Percentiles rank a stretch among this genome's conserved stretches.
Conservation (phyloP, 2,329 filamentous ascomycete genomes). For the Pestalotiopsis sp. region DNA sequence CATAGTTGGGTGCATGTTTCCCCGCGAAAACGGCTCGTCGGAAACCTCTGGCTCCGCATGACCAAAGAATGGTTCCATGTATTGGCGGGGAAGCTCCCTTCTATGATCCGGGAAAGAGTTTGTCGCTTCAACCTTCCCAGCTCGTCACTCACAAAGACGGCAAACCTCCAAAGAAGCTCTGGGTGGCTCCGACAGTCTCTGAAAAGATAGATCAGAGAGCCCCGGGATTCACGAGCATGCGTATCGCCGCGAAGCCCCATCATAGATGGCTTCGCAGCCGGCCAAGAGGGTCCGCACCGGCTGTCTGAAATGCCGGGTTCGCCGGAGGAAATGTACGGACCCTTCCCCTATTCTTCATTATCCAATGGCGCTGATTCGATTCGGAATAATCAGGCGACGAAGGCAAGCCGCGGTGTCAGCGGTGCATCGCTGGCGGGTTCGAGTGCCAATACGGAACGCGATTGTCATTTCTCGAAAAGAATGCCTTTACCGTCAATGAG, state of each 20-base stretch:
- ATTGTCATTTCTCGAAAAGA: conserved; percentile 51
- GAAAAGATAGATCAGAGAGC: background rate
- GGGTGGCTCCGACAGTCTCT: background rate
- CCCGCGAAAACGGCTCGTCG: background rate
- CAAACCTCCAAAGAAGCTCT: background rate
- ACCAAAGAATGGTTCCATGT: background rate
- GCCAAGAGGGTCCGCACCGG: conserved; percentile 41
- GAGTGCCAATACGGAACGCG: conserved; percentile 51
- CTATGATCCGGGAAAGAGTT: background rate
- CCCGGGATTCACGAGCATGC: background rate
- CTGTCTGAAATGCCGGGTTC: conserved; percentile 50
- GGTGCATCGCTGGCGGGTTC: conserved; percentile 47
- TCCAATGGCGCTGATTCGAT: background rate
- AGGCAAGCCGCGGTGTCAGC: conserved; percentile 49
- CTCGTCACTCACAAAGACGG: background rate
- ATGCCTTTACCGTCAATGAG: conserved; percentile 41
- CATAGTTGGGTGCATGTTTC: background rate
- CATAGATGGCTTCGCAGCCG: conserved; percentile 14
- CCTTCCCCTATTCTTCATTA: background rate
- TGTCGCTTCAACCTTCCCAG: conserved; percentile 13
- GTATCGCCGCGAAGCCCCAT: background rate
- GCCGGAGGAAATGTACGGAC: conserved; percentile 48
- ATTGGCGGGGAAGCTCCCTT: background rate
- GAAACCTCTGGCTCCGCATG: background rate
- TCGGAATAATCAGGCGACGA: conserved; percentile 45